A percentile compares a stretch with the other conserved stretches of the same genome.
phyloP scores from a whole-genome alignment of 331 rosid species.

The Spiraea crenata region DNA sequence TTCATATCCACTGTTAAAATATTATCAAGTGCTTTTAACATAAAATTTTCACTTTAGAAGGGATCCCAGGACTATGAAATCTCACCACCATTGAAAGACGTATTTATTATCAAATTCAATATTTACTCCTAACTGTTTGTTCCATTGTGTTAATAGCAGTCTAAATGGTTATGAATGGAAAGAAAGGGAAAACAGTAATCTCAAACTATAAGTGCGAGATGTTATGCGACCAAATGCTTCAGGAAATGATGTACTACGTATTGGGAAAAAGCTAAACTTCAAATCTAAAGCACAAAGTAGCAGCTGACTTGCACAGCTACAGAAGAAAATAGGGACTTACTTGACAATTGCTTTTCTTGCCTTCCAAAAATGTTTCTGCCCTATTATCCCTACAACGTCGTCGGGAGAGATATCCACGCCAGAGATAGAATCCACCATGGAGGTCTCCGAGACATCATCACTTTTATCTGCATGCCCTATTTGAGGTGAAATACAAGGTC shows the following conservation, averaged over 20 bases:
- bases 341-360: constrained; percentile 85
- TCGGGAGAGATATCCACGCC: constrained; percentile 65
- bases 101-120: constrained; percentile 9
- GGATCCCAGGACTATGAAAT: constrained; percentile 42
- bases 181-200: background rate
- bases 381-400: constrained; percentile 79
- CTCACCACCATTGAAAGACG: constrained; percentile 38
- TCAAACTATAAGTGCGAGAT: constrained; percentile 12
- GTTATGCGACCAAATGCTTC: constrained; percentile 12
- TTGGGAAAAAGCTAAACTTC: constrained; percentile 11
- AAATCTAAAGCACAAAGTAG: constrained; percentile 23
- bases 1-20: constrained; percentile 57
- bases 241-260: background rate
- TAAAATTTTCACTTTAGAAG: constrained; percentile 36
- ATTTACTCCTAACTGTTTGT: constrained; percentile 25
- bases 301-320: constrained; percentile 19
- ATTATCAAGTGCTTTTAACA: constrained; percentile 41
- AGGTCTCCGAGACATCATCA: constrained; percentile 61
- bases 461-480: constrained; percentile 51
- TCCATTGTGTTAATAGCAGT: constrained; percentile 22
- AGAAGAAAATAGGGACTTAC: constrained; percentile 48
- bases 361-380: constrained; percentile 93
- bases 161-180: constrained; percentile 17
- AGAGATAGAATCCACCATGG: constrained; percentile 58
- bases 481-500: constrained; percentile 31